phyloP scores from a whole-genome alignment of 2,329 filamentous ascomycete genomes.

The Chaetoscypha palmicola region DNA sequence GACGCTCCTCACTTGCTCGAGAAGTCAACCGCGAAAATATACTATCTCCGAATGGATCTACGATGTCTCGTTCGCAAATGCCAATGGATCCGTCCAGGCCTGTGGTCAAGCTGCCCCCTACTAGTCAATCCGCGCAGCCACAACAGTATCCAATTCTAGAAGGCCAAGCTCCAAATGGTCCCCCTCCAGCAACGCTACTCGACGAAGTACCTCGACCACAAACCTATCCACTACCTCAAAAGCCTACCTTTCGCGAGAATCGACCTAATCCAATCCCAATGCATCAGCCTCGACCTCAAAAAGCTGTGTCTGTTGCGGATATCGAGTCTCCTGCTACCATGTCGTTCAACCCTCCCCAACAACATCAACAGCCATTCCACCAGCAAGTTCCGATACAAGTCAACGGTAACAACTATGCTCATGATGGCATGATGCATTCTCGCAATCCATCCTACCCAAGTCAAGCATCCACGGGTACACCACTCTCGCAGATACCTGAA shows the following conservation, averaged over 20 bases:
- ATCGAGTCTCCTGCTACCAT: slow-evolving; percentile 69
- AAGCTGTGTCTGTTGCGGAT: slow-evolving; percentile 84
- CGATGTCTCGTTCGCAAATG: slow-evolving; percentile 61
- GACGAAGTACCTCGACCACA: slow-evolving; percentile 45
- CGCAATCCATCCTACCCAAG: slow-evolving; percentile 64
- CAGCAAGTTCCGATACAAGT: slow-evolving; percentile 84
- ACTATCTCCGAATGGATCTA: slow-evolving; percentile 73
- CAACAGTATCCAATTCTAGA: slow-evolving; percentile 29
- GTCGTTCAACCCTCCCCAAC: slow-evolving; percentile 51
- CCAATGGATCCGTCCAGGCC: slow-evolving; percentile 58
- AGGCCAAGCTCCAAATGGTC: slow-evolving; percentile 21
- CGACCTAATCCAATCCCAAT: slow-evolving; percentile 56
- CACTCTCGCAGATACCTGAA: slow-evolving; percentile 86
- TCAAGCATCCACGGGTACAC: slow-evolving; percentile 68
- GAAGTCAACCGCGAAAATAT: slow-evolving; percentile 64
- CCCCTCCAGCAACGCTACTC: slow-evolving; percentile 17
- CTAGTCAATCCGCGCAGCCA: slow-evolving; percentile 25
- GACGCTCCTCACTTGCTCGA: slow-evolving; percentile 71
- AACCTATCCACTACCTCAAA: slow-evolving; percentile 51
- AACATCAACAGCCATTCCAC: slow-evolving; percentile 81
- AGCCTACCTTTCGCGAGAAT: slow-evolving; percentile 51
- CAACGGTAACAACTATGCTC: slow-evolving; percentile 47
- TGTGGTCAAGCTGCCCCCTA: slow-evolving; percentile 74
- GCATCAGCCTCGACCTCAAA: slow-evolving; percentile 92
- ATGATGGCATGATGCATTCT: slow-evolving; percentile 48